Evolutionary conservation across 2,329 filamentous ascomycete species (phyloP), one percentile per base, ranked within the genome.

Genomic region (Paecilomyces sp.): DNA sequence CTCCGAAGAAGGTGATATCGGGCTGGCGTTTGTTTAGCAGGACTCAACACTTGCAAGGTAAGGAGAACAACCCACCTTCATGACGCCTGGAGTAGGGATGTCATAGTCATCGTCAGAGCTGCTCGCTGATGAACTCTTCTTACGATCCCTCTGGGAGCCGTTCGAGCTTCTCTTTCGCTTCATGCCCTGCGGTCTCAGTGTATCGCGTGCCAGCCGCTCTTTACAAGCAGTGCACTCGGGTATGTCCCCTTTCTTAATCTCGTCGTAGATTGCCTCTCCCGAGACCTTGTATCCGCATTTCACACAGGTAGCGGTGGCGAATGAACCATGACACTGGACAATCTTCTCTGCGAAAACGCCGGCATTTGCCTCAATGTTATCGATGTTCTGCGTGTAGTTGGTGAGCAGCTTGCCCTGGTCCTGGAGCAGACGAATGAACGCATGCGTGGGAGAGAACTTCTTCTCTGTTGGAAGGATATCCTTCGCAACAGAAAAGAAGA

Each of bases 321-420:
- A 97, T 6, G 91, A 96, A 62, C 94, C 94, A 72, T 99, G 94
- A 72, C 94, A 97, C 76, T 99, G 93, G 30, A 99, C 88, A 18
- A 97, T 83, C 70, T 94, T 96, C 34, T 90, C 87, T 1, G 85
- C 83, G 24, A 81, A 77, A 61, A 99, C 90, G 24, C 94, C 94
- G 0, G 93, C 93, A 68, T 90, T 87, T 62, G 87, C 84, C 74
- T 99, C 93, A 57, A 97, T 86, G 67, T 97, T 97, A 79, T 99
- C 94, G 70, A 99, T 97, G 74, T 99, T 99, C 73, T 99, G 94
- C 0, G 94, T 96, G 79, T 97, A 99, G 77, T 97, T 97, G 51
- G 92, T 97, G 61, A 97, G 84, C 6, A 99, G 84, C 74, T 96
- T 96, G 65, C 85, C 87, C 74, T 92, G 89, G 66, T 93, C 84